These are phyloP conservation scores for Aspergillus latus DNA, from an alignment of 2,329 filamentous ascomycete species.

Conservation along the genomic window DNA sequence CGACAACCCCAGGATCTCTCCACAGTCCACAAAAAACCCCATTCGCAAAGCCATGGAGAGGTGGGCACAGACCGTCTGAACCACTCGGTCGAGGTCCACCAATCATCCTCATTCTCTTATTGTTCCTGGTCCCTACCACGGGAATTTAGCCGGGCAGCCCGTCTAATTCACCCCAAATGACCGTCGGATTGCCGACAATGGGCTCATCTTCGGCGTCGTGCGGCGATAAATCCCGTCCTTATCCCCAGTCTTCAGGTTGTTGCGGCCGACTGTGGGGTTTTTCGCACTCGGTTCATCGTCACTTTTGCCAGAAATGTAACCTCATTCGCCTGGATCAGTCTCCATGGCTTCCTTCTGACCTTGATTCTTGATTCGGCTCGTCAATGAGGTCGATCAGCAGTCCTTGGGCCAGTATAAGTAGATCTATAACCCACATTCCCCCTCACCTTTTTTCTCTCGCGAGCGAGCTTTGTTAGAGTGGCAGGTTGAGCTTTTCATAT, in stretches of 20 bases:
- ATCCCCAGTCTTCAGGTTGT: not conserved
- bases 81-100: not conserved
- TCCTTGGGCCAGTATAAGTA: not conserved
- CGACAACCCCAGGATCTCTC: not conserved
- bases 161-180: not conserved
- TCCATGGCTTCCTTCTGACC: not conserved
- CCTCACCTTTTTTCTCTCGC: not conserved
- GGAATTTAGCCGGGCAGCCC: not conserved
- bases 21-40: not conserved
- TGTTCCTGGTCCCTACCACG: not conserved
- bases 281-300: conserved; percentile 1
- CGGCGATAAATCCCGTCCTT: not conserved
- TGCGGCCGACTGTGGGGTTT: conserved; percentile 2
- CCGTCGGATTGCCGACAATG: conserved; percentile 8
- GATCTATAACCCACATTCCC: not conserved
- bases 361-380: not conserved
- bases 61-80: not conserved
- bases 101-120: not conserved
- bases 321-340: conserved; percentile 15
- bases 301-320: conserved; percentile 23
- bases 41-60: not conserved
- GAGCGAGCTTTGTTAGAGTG: not conserved
- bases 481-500: not conserved
- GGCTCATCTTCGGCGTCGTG: not conserved
- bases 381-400: conserved; percentile 9